Base-by-base conservation (phyloP, 1,139 yeast genomes). In the Sugiyamaella castrensis region DNA sequence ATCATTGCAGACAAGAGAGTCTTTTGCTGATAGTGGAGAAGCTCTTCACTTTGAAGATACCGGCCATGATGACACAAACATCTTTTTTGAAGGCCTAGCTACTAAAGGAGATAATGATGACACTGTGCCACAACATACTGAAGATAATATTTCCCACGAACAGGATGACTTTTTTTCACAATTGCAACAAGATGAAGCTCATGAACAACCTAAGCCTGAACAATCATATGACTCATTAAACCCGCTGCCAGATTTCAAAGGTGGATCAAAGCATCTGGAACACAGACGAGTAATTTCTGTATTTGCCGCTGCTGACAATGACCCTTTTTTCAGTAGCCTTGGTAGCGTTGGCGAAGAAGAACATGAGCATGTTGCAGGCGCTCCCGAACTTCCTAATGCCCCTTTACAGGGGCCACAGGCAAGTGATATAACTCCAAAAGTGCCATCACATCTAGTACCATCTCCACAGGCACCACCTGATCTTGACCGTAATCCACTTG, bases 251-350 rank as follows among this genome's bases (percentile, higher is more conserved):
- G 26, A 19, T 10, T 9, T 7, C 6, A 40, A 16, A n/a, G 13
- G 44, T 28, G 37, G 16, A 2, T 12, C 40, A 4, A 29, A 37
- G 8, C 30, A 37, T 43, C 5, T 5, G 5, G 30, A 35, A 13
- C 60, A 57, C 40, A 53, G 44, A 27, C 45, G 60, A 39, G 52
- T 47, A 7, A 57, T 59, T 2, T 56, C 61, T 8, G 59, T 52
- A 1, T 58, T 58, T 45, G 54, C 51, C 1, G 40, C 38, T 9
- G 51, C 56, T 35, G 56, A 44, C 7, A 53, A 56, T 24, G 61
- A 58, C 35, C 51, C 57, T 12, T 58, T 58, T 37, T 58, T 58
- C 44, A 46, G 53, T 27, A 46, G 36, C 13, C 43, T 55, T 27
- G 43, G 45, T 29, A 16, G 41, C 4, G 33, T 48, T 5, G 36